These are phyloP conservation scores for Trichoderma arundinaceum DNA, from an alignment of 2,329 filamentous ascomycete species.

Conservation along the genomic window DNA sequence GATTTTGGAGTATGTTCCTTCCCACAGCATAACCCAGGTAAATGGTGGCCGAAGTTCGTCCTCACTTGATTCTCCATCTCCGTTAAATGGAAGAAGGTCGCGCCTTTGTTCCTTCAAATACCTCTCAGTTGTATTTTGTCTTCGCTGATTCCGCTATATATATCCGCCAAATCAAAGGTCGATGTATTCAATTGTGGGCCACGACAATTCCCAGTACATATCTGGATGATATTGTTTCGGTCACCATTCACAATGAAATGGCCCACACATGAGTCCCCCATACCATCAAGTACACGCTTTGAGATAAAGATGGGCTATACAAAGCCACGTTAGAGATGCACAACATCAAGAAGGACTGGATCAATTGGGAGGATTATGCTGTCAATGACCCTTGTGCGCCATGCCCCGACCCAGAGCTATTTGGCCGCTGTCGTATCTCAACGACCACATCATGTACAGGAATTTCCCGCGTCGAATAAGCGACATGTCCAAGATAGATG, in stretches of 20 bases:
- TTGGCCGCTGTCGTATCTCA: neutral
- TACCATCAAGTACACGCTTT: neutral
- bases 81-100: slow-evolving; percentile 28
- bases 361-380: neutral
- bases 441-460: neutral
- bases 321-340: neutral
- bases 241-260: neutral
- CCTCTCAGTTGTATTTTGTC: slow-evolving; percentile 6
- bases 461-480: slow-evolving; percentile 9
- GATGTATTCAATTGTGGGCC: neutral
- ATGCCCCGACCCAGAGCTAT: neutral
- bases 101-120: slow-evolving; percentile 14
- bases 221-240: slow-evolving; percentile 6
- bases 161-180: neutral
- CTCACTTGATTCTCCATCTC: slow-evolving; percentile 16
- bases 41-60: slow-evolving; percentile 16
- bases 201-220: slow-evolving; percentile 1
- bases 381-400: neutral
- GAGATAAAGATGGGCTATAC: slow-evolving; percentile 25
- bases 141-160: neutral
- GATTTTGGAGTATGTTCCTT: slow-evolving; percentile 27
- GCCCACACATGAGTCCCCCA: neutral
- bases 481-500: slow-evolving; percentile 11
- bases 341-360: slow-evolving; percentile 24
- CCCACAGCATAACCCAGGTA: slow-evolving; percentile 28